Percentiles rank a stretch among this genome's conserved stretches.
Conservation (phyloP, 192 early-diverging fungal species). For the Coemansia biformis region DNA sequence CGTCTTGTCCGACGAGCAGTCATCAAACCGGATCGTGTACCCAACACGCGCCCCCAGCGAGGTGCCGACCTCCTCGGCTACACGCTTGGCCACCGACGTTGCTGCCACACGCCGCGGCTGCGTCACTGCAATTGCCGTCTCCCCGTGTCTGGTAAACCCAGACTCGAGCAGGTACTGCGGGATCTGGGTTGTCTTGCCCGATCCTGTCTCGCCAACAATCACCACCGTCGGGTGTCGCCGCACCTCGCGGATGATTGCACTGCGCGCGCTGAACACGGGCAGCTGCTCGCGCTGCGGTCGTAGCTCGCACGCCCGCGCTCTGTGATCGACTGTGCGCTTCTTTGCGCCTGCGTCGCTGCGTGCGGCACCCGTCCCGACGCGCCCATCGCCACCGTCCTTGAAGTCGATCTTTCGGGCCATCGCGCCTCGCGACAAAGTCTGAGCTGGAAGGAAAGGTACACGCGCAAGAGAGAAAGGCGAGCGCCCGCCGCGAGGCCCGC, state of each 20-base stretch:
- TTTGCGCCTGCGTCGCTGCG: slow-evolving; percentile 4
- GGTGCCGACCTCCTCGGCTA: slow-evolving; percentile 73
- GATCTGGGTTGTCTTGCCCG: slow-evolving; percentile 86
- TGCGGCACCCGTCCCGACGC: not conserved
- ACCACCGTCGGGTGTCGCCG: slow-evolving; percentile 52
- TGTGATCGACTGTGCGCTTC: slow-evolving; percentile 9
- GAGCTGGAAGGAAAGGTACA: no score
- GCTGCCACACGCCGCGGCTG: slow-evolving; percentile 83
- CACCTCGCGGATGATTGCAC: slow-evolving; percentile 15
- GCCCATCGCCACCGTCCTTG: no score
- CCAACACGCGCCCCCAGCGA: slow-evolving; percentile 73
- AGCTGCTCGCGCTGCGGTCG: slow-evolving; percentile 40
- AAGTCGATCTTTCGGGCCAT: no score
- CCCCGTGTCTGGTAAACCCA: slow-evolving; percentile 49
- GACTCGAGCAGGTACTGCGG: slow-evolving; percentile 85
- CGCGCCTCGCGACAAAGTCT: no score
- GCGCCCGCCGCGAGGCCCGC: no score
- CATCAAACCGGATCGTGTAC: slow-evolving; percentile 95
- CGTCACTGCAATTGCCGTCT: slow-evolving; percentile 72
- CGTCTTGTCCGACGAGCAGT: slow-evolving; percentile 71
- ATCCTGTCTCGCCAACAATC: slow-evolving; percentile 76
- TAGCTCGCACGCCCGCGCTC: slow-evolving; percentile 16
- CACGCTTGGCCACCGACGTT: slow-evolving; percentile 72
- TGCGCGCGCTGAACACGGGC: slow-evolving; percentile 52
- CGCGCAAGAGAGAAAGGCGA: no score